These are phyloP conservation scores for Colletotrichum tofieldiae DNA, from an alignment of 2,329 filamentous ascomycete genomes.

Conservation along the genomic window DNA sequence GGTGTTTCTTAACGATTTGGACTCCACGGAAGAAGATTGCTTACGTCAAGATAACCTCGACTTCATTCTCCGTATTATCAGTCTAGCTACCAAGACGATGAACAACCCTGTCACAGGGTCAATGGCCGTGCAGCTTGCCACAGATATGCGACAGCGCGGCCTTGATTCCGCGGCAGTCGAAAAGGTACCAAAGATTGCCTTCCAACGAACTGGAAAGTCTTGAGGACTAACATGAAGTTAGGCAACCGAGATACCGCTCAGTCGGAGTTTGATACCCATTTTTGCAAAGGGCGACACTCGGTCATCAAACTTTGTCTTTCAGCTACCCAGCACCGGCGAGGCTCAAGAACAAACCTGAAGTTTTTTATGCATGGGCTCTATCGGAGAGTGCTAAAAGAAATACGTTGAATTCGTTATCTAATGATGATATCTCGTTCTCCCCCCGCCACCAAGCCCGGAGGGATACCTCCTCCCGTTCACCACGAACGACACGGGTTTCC, in stretches of 20 bases:
- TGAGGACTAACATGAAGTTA: neutral
- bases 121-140: slow-evolving; percentile 78
- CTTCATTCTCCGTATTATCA: slow-evolving; percentile 78
- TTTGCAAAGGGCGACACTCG: neutral
- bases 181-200: slow-evolving; percentile 39
- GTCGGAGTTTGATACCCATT: neutral
- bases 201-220: neutral
- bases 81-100: slow-evolving; percentile 68
- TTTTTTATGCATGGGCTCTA: no score
- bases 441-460: slow-evolving; percentile 35
- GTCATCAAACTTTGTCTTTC: slow-evolving; percentile 10
- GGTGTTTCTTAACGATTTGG: slow-evolving; percentile 79
- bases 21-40: slow-evolving; percentile 63
- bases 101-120: slow-evolving; percentile 79
- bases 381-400: neutral
- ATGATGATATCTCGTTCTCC: slow-evolving; percentile 43
- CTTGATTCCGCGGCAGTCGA: slow-evolving; percentile 47
- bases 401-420: slow-evolving; percentile 40
- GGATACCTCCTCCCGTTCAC: slow-evolving; percentile 49
- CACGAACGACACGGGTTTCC: slow-evolving; percentile 57
- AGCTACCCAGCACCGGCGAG: neutral
- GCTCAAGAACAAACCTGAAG: neutral
- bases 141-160: slow-evolving; percentile 68
- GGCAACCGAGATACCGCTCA: slow-evolving; percentile 1
- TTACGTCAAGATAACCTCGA: slow-evolving; percentile 68